These are phyloP conservation scores for Lichtheimia hyalospora DNA, from an alignment of 371 early-diverging fungal genomes.

Conservation along the genomic window DNA sequence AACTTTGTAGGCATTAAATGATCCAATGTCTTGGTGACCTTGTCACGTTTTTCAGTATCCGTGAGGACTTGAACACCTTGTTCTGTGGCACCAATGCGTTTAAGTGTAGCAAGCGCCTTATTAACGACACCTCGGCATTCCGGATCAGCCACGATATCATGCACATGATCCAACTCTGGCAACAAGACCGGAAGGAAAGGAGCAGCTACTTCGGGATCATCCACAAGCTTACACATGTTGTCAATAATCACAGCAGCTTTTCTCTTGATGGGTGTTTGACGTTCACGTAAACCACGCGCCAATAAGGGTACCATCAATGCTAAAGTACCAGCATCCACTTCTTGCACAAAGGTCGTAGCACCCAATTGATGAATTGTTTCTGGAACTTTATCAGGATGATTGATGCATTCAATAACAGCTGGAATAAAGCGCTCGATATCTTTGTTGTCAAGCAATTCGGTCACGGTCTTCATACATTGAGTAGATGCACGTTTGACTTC, in stretches of 20 bases:
- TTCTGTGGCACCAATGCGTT: constrained; percentile 36
- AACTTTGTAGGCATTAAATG: constrained; percentile 34
- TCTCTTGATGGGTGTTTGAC: constrained; percentile 68
- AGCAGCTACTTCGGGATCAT: constrained; percentile 77
- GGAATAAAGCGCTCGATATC: constrained; percentile 68
- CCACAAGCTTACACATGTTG: constrained; percentile 85
- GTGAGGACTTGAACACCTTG: constrained; percentile 24
- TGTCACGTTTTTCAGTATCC: constrained; percentile 46
- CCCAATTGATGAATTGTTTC: constrained; percentile 65
- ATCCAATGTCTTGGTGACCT: constrained; percentile 41
- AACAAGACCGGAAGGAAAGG: constrained; percentile 81
- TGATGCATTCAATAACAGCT: constrained; percentile 61
- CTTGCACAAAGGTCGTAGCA: constrained; percentile 75
- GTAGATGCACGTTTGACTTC: constrained; percentile 59
- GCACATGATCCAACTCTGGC: constrained; percentile 74
- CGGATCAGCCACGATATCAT: constrained; percentile 78
- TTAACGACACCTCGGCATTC: constrained; percentile 71
- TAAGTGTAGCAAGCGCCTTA: constrained; percentile 46
- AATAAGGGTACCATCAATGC: constrained; percentile 82
- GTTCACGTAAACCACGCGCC: constrained; percentile 70
- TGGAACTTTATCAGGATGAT: constrained; percentile 65
- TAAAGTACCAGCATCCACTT: constrained; percentile 77
- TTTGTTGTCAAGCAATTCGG: constrained; percentile 59
- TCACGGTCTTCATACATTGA: constrained; percentile 51
- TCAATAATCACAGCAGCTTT: constrained; percentile 82